These are phyloP conservation scores for Dimargaris verticillata DNA, from an alignment of 192 early-diverging fungal genomes.

Conservation along the genomic window DNA sequence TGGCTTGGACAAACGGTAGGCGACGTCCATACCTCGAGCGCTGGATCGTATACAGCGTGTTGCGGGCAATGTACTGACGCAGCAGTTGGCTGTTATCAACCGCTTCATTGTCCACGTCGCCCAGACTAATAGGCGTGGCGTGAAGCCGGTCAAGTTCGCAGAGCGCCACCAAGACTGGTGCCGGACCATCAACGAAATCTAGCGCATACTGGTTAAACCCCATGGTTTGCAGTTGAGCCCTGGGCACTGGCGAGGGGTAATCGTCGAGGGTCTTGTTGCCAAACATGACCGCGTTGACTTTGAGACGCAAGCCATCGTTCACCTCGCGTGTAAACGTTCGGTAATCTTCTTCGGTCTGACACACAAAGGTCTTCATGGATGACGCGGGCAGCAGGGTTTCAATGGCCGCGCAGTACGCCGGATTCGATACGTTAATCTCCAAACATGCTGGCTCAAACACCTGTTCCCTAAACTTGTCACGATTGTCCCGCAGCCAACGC, in stretches of 20 bases:
- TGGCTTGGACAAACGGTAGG: constrained; percentile 6
- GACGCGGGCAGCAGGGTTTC: constrained; percentile 32
- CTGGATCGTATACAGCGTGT: constrained; percentile 17
- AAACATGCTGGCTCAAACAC: constrained; percentile 60
- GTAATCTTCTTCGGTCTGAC: constrained; percentile 67
- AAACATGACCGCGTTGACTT: constrained; percentile 41
- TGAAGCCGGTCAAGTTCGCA: constrained; percentile 45
- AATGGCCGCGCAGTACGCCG: constrained; percentile 40
- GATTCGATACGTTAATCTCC: constrained; percentile 51
- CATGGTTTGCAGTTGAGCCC: constrained; percentile 21
- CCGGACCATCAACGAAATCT: constrained; percentile 60
- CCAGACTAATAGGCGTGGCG: constrained; percentile 25
- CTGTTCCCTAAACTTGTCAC: constrained; percentile 37
- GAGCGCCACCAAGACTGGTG: constrained; percentile 38
- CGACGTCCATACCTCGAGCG: constrained; percentile 21
- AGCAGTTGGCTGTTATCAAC: constrained; percentile 16
- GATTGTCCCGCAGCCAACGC: constrained; percentile 52
- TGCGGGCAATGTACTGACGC: constrained; percentile 24
- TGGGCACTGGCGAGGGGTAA: constrained; percentile 18
- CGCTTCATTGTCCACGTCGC: constrained; percentile 19
- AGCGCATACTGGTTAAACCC: constrained; percentile 64
- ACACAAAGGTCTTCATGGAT: constrained; percentile 59
- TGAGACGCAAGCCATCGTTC: constrained; percentile 38
- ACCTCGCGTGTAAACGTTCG: constrained; percentile 39
- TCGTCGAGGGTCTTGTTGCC: constrained; percentile 13